Base-by-base conservation (phyloP, 1,284 basidiomycete species). In the Phellopilus nigrolimitatus region DNA sequence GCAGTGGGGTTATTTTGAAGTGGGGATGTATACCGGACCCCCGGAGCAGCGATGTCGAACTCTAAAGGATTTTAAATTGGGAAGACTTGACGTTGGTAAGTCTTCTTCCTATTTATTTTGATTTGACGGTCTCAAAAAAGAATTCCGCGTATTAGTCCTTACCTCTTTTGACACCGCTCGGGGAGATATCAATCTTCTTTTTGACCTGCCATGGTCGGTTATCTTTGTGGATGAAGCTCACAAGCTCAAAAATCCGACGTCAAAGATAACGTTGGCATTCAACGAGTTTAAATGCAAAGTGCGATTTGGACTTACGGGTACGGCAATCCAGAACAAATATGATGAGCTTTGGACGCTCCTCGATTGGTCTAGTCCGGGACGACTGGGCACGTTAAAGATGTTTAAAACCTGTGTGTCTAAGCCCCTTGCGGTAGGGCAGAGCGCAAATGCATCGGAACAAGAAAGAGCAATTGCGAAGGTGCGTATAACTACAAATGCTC, bases 221-320 rank as follows among this genome's bases (percentile, higher is more conserved):
- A 71, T 91, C 44, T 78, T 94, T 54, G 79, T 91, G 10, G 91
- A 94, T 59, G 91, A 94, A 64, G 90, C 79, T 0, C 91, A 94
- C 62, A 78, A 79, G 7, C 72, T 92, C 55, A 94, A 93, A 66
- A 91, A 90, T 55, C 75, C 80, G 1, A 62, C 63, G 31, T 79
- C 78, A 0, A 79, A 83, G 58, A 78, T 81, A 7, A 82, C 85
- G 0, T 49, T 64, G 25, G 83, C 88, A 0, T 82, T 84, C 56
- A 76, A 83, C 56, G 73, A 70, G 39, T 88, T 92, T 60, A 51
- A 62, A 0, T 89, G 85, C 61, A 52, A 62, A 55, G 27, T 33
- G 12, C 79, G 91, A 1, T 89, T 91, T 59, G 91, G 88, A 1
- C 69, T 94, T 40, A 92, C 88, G 8, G 87, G 91, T 6, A 88